phyloP scores from a whole-genome alignment of 495 filamentous ascomycete genomes.

The Pseudoneurospora amorphoporcata region DNA sequence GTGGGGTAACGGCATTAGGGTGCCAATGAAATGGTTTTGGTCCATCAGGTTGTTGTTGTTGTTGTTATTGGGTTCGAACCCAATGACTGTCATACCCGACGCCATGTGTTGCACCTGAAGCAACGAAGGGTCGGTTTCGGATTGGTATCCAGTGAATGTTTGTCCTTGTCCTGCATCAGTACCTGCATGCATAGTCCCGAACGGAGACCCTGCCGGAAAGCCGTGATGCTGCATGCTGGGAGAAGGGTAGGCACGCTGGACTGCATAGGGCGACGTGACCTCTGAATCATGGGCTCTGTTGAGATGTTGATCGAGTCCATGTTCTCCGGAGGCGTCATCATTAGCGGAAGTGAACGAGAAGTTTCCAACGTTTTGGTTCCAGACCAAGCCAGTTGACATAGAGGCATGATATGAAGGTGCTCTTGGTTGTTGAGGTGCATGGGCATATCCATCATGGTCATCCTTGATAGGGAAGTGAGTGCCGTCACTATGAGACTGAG shows the following conservation, averaged over 20 bases:
- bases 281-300: neutral
- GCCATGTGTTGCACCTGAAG: neutral
- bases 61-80: neutral
- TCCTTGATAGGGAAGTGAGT: neutral
- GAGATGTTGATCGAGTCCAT: neutral
- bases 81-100: neutral
- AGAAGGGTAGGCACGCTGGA: neutral
- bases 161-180: neutral
- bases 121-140: neutral
- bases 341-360: neutral
- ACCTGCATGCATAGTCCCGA: neutral
- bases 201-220: neutral
- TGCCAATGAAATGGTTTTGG: neutral
- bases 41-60: neutral
- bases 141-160: neutral
- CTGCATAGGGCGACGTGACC: neutral
- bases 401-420: neutral
- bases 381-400: neutral
- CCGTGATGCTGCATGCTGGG: neutral
- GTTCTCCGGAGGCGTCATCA: neutral
- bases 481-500: neutral
- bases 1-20: neutral
- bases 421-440: neutral
- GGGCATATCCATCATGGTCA: neutral
- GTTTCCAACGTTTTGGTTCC: neutral